Evolutionary conservation across 257 asterid genomes (phyloP), one percentile per base, ranked within the genome.

Genomic region (Nyctanthes arbortristis): DNA sequence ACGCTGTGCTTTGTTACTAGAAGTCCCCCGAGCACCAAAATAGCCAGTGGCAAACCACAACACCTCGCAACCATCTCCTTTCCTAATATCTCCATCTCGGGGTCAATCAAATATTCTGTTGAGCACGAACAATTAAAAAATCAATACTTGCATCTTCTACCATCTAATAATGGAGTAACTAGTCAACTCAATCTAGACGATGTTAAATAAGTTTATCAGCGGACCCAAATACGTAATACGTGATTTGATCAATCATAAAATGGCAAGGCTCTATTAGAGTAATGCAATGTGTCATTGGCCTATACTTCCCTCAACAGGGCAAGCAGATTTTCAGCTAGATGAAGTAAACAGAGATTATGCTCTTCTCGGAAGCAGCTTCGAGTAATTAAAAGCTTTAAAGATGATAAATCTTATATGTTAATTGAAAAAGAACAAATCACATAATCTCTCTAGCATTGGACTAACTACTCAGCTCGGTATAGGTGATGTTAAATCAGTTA

Each of bases 21-120:
- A 39, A 78, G 68, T 39, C 82, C 82, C 13, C 82, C 74, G 4
- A 78, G 82, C 55, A 78, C 82, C 3, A 66, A 65, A 66, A 73
- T 78, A 64, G 79, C 82, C 52, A 78, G 62, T 4, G 79, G 83
- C 71, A 78, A 74, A 24, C 85, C 85, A 36, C 78, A 45, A 39
- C 85, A 77, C 29, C 66, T 43, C 16, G 29, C 49, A 47, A 70
- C 80, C 82, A 77, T 80, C 61, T 77, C 82, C 66, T 73, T 70
- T 0, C 85, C 85, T 45, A 80, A 36, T 22, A 13, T 66, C 66
- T 31, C 78, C 75, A 77, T 73, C 57, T 80, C 75, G 0, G 40
- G 60, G 11, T 70, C 81, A 12, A 73, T 45, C 61, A 28, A 45
- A 29, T 54, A 49, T 68, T 69, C 85, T 80, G 65, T 7, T 32